Evolutionary conservation across 2,329 filamentous ascomycete genomes (phyloP), one percentile per base, ranked within the genome.

Genomic region (Pseudocercospora macadamiae): DNA sequence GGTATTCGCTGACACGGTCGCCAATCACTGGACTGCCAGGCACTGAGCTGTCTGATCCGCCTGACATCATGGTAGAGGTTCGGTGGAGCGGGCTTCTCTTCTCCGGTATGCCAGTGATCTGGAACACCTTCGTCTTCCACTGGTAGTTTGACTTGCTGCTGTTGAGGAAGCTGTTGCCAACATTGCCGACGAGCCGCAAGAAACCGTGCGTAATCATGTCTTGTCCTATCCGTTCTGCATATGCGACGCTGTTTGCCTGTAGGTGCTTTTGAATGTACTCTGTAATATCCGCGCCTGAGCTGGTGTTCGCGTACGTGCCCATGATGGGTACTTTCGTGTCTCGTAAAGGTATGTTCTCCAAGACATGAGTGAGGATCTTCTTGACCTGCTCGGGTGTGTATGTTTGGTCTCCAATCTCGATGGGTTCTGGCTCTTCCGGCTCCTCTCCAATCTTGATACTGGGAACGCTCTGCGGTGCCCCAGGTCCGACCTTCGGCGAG

Each of bases 141-240:
- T 99, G 95, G 75, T 99, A 99, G 73, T 90, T 93, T 86, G 97
- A 89, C 76, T 89, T 91, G 64, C 93, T 96, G 81, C 93, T 97
- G 78, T 99, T 99, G 68, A 93, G 93, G 73, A 99, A 99, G 1
- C 89, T 91, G 77, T 86, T 97, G 61, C 95, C 95, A 54, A 99
- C 93, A 69, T 95, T 97, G 64, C 95, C 95, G 62, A 99, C 86
- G 54, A 99, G 81, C 52, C 95, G 87, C 70, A 99, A 80, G 72
- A 97, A 93, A 34, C 95, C 93, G 71, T 90, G 86, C 25, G 85
- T 80, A 53, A 97, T 88, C 66, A 99, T 82, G 73, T 99, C 95
- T 77, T 99, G 95, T 9, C 95, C 95, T 66, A 99, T 93, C 45
- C 89, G 85, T 81, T 99, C 95, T 8, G 95, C 91, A 71, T 97